Conservation (phyloP, 2,329 filamentous ascomycete species). For the Thermothelomyces thermophilus region DNA sequence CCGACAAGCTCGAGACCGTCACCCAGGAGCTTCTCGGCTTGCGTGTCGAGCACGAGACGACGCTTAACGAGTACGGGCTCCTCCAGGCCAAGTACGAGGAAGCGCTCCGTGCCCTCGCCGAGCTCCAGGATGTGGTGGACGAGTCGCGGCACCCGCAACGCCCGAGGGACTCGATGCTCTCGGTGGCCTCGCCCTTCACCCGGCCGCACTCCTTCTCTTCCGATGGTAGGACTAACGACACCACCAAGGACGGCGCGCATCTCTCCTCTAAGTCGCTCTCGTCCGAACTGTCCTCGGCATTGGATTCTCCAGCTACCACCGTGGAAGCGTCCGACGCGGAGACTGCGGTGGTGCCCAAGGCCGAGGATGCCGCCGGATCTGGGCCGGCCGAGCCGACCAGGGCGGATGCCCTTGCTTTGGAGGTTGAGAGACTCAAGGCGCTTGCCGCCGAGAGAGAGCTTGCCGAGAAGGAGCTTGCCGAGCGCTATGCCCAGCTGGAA, state of each 20-base stretch:
- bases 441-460: slow-evolving; percentile 71
- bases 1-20: slow-evolving; percentile 86
- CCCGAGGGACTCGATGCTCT: slow-evolving; percentile 51
- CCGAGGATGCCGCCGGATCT: slow-evolving; percentile 19
- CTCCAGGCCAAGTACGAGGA: slow-evolving; percentile 89
- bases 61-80: slow-evolving; percentile 70
- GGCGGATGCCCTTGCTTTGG: slow-evolving; percentile 41
- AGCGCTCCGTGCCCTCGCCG: slow-evolving; percentile 71
- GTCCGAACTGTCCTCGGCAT: slow-evolving; percentile 84
- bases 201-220: slow-evolving; percentile 81
- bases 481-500: slow-evolving; percentile 78
- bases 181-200: slow-evolving; percentile 43
- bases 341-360: slow-evolving; percentile 43
- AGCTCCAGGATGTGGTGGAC: slow-evolving; percentile 79
- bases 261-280: slow-evolving; percentile 83
- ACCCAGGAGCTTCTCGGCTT: slow-evolving; percentile 89
- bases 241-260: slow-evolving; percentile 61
- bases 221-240: slow-evolving; percentile 62
- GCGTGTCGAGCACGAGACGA: slow-evolving; percentile 81
- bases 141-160: slow-evolving; percentile 61
- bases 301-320: slow-evolving; percentile 63
- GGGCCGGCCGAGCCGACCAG: slow-evolving; percentile 10
- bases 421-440: slow-evolving; percentile 64
- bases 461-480: slow-evolving; percentile 63
- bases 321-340: slow-evolving; percentile 55